These are phyloP conservation scores for Arthrobotrys megalospora DNA, from an alignment of 2,329 filamentous ascomycete species.

Conservation along the genomic window DNA sequence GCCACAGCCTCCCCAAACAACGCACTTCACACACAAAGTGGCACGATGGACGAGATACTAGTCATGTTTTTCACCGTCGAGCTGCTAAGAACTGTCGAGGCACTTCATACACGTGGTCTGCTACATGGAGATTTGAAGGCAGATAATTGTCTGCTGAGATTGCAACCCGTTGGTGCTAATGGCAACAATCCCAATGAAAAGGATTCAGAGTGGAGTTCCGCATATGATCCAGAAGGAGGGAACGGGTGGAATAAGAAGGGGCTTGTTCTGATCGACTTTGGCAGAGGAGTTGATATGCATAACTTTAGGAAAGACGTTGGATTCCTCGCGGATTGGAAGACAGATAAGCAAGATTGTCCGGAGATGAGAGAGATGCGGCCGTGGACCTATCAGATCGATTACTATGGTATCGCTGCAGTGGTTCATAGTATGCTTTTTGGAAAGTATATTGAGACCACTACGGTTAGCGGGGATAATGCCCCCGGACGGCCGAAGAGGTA, in stretches of 20 bases:
- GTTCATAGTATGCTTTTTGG: constrained; percentile 92
- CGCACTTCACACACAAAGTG: constrained; percentile 68
- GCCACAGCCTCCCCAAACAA: constrained; percentile 74
- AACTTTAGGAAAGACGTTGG: constrained; percentile 82
- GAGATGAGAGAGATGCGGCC: constrained; percentile 95
- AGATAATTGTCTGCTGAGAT: constrained; percentile 92
- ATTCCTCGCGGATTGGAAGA: constrained; percentile 97
- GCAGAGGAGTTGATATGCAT: constrained; percentile 92
- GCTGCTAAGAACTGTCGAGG: constrained; percentile 89
- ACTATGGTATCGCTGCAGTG: constrained; percentile 90
- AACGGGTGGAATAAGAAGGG: constrained; percentile 86
- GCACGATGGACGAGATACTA: constrained; percentile 88
- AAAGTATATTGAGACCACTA: constrained; percentile 88
- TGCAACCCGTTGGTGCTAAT: constrained; percentile 72
- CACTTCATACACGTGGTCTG: constrained; percentile 82
- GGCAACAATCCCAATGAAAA: constrained; percentile 66
- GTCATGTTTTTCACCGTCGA: constrained; percentile 97
- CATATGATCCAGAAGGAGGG: constrained; percentile 81
- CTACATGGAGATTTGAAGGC: constrained; percentile 95
- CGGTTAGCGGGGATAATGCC: constrained; percentile 70
- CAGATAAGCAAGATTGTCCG: constrained; percentile 83
- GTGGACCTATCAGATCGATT: constrained; percentile 98
- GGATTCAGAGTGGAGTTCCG: constrained; percentile 71
- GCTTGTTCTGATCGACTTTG: constrained; percentile 92
- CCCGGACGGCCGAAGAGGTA: constrained; percentile 77